Evolutionary conservation across 2,329 filamentous ascomycete species (phyloP).

Genomic region (Penicillium psychrosexuale): DNA sequence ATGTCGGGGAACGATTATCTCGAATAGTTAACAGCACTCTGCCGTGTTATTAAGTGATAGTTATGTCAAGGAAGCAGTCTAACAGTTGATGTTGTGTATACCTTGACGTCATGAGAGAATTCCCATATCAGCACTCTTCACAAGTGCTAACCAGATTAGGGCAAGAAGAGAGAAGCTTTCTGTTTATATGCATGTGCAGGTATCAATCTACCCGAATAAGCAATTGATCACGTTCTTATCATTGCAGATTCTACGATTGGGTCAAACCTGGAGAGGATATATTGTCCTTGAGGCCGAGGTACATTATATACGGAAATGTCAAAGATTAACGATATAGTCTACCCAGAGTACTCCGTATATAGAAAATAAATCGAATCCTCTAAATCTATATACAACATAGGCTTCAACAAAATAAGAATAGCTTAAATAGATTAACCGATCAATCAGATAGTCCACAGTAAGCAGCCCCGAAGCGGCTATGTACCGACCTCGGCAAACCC

Average conservation of each 20-base stretch:
- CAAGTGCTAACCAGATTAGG: neutral
- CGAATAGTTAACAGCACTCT: neutral
- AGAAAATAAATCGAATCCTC: neutral
- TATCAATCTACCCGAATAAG: neutral
- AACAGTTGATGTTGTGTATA: neutral
- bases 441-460: slow-evolving; percentile 16
- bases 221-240: neutral
- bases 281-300: neutral
- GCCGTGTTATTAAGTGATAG: neutral
- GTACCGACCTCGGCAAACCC: slow-evolving; percentile 5
- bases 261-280: neutral
- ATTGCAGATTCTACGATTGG: neutral
- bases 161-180: neutral
- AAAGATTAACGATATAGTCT: neutral
- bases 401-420: neutral
- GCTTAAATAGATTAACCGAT: neutral
- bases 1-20: neutral
- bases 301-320: neutral
- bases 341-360: neutral
- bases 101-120: neutral
- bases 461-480: slow-evolving; percentile 7
- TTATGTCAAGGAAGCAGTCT: neutral
- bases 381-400: neutral
- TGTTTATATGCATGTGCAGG: neutral
- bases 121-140: neutral